Base-by-base conservation (phyloP, 2,329 filamentous ascomycete genomes). In the Colletotrichum melonis region DNA sequence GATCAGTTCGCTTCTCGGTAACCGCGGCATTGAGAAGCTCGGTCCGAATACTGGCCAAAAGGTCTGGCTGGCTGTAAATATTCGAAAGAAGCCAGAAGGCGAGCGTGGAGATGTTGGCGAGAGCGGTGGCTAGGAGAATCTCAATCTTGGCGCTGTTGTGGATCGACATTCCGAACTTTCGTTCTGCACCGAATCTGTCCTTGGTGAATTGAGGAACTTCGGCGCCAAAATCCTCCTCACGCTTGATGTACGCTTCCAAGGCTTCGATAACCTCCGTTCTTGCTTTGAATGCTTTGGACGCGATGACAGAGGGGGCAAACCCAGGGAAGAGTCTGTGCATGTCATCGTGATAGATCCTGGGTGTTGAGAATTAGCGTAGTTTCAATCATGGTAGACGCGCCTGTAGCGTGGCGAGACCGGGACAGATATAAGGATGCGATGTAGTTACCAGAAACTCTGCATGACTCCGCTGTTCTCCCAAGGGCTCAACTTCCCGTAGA, bases 401-500 rank as follows among this genome's bases (percentile, higher is more conserved):
- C 11, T 35, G 32, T 35, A 35, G 32, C 32, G 32, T 35, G 32
- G 1, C 32, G 32, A 35, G 32, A 4, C 32, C 11, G 32, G 11
- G 32, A 35, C 32, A 3, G 32, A 35, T 35, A 54, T 19, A 26
- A 52, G 16, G 24, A 38, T 16, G 46, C 22, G 24, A 22, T 12
- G 65, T 57, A 32, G 4, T 28, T 75, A 79, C 80, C 79, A 80
- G 38, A 84, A 81, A 11, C 77, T 78, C 8, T 84, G 76, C 3
- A 82, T 64, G 2, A 86, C 71, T 8, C 71, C 70, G 2, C 78
- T 76, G 22, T 83, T 38, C 14, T 76, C 78, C 59, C 86, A 81
- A 0, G 85, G 84, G 69, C 87, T 86, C 2, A 82, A 68, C 1
- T 83, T 80, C 4, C 86, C 86, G 58, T 83, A 86, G 28, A 88